A percentile compares a stretch with the other conserved stretches of the same genome.
Conservation (phyloP, 768 basidiomycete genomes). For the Trametopsis cervina region DNA sequence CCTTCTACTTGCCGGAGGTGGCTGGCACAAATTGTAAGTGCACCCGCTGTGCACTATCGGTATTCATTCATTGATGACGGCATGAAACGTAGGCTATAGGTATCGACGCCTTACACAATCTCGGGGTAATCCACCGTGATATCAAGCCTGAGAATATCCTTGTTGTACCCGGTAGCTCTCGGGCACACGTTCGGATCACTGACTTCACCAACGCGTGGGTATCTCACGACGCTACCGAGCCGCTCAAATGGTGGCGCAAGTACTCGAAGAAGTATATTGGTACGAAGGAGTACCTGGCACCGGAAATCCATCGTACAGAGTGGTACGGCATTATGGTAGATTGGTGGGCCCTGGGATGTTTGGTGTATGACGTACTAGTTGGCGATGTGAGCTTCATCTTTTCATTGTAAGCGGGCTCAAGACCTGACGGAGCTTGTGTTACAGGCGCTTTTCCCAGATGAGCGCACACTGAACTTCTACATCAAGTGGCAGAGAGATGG, state of each 20-base stretch:
- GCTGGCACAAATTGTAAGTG: slow-evolving; percentile 22
- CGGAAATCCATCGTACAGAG: slow-evolving; percentile 14
- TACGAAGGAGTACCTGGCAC: slow-evolving; percentile 21
- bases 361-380: slow-evolving; percentile 21
- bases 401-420: too few relatives aligned
- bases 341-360: slow-evolving; percentile 22
- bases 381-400: slow-evolving; percentile 21
- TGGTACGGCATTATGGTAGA: slow-evolving; percentile 24
- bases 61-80: slow-evolving; percentile 2
- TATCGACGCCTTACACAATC: slow-evolving; percentile 36
- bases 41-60: slow-evolving; percentile 1
- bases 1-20: slow-evolving; percentile 12
- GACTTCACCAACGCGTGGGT: slow-evolving; percentile 21
- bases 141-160: slow-evolving; percentile 56
- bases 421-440: neutral
- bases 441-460: slow-evolving; percentile 11
- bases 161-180: slow-evolving; percentile 13
- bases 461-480: slow-evolving; percentile 4
- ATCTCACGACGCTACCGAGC: slow-evolving; percentile 8
- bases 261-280: slow-evolving; percentile 16
- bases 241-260: slow-evolving; percentile 13
- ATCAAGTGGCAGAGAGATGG: slow-evolving; percentile 1
- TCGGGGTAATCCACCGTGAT: slow-evolving; percentile 52
- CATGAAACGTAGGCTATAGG: slow-evolving; percentile 20
- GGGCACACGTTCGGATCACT: slow-evolving; percentile 17